Evolutionary conservation across 202 grass and related monocot genomes (phyloP).

Genomic region (Elaeis oleifera): DNA sequence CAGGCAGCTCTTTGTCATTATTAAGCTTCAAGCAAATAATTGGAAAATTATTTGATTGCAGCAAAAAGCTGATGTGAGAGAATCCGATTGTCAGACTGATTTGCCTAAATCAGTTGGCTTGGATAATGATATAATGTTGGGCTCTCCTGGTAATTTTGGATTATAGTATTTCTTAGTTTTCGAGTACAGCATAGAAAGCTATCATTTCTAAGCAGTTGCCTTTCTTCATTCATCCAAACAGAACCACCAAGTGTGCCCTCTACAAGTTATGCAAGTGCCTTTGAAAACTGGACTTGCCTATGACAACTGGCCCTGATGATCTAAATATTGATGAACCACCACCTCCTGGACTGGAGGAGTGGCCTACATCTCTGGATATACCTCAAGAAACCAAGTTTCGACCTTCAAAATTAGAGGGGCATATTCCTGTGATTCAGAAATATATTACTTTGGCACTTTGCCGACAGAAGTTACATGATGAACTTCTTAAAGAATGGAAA

Average conservation of each 20-base stretch:
- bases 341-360: slow-evolving; percentile 48
- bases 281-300: slow-evolving; percentile 48
- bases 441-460: slow-evolving; percentile 52
- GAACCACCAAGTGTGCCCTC: slow-evolving; percentile 23
- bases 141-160: slow-evolving; percentile 34
- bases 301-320: slow-evolving; percentile 28
- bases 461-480: slow-evolving; percentile 55
- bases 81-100: neutral
- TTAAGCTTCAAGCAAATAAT: too few relatives aligned
- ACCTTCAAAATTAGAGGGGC: slow-evolving; percentile 29
- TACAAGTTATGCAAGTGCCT: slow-evolving; percentile 48
- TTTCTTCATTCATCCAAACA: slow-evolving; percentile 26
- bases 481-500: slow-evolving; percentile 39
- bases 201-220: slow-evolving; percentile 21
- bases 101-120: slow-evolving; percentile 9
- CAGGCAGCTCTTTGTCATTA: too few relatives aligned
- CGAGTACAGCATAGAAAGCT: slow-evolving; percentile 15
- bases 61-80: neutral
- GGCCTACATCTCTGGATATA: slow-evolving; percentile 22
- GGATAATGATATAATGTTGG: slow-evolving; percentile 13
- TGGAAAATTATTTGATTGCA: neutral
- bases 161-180: slow-evolving; percentile 8
- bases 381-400: slow-evolving; percentile 33
- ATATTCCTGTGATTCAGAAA: slow-evolving; percentile 47
- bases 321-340: slow-evolving; percentile 57